A percentile compares a stretch with the other conserved stretches of the same genome.
phyloP scores from a whole-genome alignment of 129 eudicot genomes.

The Silybum marianum region DNA sequence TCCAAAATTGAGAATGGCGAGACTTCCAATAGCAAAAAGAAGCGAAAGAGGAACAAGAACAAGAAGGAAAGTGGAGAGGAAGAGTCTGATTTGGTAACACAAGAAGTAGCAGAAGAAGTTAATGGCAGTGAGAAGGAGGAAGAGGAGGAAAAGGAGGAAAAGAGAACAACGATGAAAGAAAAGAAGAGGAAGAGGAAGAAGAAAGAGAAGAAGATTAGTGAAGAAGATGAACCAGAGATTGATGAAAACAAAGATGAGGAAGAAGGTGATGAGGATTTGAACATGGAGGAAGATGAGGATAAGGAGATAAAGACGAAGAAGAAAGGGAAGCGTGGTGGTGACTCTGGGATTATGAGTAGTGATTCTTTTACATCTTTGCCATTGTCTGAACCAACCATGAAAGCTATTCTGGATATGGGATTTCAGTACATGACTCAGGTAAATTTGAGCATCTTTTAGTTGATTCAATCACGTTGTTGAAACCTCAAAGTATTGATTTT shows the following conservation, averaged over 20 bases:
- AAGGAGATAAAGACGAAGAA: conserved; percentile 12
- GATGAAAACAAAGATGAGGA: conserved; percentile 32
- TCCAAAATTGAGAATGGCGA: conserved; percentile 15
- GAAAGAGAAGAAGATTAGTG: conserved; percentile 25
- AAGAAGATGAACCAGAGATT: conserved; percentile 7
- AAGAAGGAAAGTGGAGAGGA: conserved; percentile 20
- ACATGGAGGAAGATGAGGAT: conserved; percentile 26
- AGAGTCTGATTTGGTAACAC: conserved; percentile 12
- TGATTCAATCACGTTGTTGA: neutral
- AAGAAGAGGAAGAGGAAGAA: conserved; percentile 20
- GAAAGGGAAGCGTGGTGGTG: conserved; percentile 35
- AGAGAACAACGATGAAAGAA: conserved; percentile 8
- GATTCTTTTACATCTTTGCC: conserved; percentile 56
- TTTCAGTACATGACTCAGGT: conserved; percentile 87
- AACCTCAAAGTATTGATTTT: neutral
- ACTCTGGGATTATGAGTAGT: conserved; percentile 65
- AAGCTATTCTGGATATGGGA: conserved; percentile 58
- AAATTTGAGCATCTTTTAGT: neutral
- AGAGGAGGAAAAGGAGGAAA: neutral
- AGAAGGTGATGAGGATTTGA: conserved; percentile 19
- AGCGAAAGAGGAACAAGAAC: conserved; percentile 44
- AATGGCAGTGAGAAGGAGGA: conserved; percentile 14
- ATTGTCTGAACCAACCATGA: conserved; percentile 62
- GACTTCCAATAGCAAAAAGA: conserved; percentile 32
- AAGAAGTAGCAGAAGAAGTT: conserved; percentile 22